phyloP scores from a whole-genome alignment of 176 grass and related monocot genomes.

The Ensete glaucum region DNA sequence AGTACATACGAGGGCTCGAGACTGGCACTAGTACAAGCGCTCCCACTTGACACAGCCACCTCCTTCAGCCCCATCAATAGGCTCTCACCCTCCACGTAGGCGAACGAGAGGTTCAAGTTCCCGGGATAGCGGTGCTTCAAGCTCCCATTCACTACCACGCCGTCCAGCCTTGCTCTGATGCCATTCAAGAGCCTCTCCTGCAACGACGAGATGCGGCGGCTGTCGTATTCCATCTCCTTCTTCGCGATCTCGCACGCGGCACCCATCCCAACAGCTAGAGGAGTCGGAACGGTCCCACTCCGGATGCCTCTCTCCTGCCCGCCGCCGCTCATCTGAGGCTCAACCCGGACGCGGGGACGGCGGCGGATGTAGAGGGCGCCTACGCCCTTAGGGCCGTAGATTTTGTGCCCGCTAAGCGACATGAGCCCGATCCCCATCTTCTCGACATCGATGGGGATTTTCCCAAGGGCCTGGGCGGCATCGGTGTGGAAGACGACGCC shows the following conservation, averaged over 20 bases:
- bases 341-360: constrained; percentile 75
- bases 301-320: constrained; percentile 90
- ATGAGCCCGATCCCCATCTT: constrained; percentile 82
- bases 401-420: constrained; percentile 84
- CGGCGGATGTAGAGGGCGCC: constrained; percentile 76
- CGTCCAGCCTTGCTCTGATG: constrained; percentile 48
- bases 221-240: constrained; percentile 83
- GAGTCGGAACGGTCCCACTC: constrained; percentile 76
- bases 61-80: constrained; percentile 94
- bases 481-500: constrained; percentile 86
- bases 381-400: constrained; percentile 88
- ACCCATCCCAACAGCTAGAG: constrained; percentile 69
- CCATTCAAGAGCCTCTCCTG: constrained; percentile 59
- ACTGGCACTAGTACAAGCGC: constrained; percentile 89
- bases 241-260: constrained; percentile 71
- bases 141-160: constrained; percentile 79
- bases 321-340: constrained; percentile 86
- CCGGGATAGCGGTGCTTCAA: constrained; percentile 82
- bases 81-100: constrained; percentile 89
- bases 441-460: constrained; percentile 68
- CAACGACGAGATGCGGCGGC: constrained; percentile 22
- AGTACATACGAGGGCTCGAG: constrained; percentile 83
- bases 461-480: constrained; percentile 65
- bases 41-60: constrained; percentile 88
- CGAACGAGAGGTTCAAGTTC: constrained; percentile 86